Conservation (phyloP, 2,329 filamentous ascomycete species). For the Trichophyton benhamiae region DNA sequence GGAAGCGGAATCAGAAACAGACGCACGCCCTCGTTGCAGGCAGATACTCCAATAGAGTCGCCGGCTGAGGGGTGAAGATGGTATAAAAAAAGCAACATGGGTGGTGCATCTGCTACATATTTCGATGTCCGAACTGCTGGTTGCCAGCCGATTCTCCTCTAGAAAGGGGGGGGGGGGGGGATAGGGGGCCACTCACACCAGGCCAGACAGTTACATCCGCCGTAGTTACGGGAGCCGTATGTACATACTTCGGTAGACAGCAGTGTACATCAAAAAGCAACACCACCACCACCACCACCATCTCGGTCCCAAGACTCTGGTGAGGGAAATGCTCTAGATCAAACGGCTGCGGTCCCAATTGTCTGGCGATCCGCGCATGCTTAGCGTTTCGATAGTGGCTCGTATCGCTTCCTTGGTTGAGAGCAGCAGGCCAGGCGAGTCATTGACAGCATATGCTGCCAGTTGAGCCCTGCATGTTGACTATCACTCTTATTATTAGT, state of each 20-base stretch:
- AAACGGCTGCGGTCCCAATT: not conserved
- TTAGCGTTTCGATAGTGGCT: slow-evolving; percentile 1
- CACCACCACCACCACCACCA: not conserved
- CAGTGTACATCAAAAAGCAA: no score
- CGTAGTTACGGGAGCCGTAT: no score
- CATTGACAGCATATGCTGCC: not conserved
- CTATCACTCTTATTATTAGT: no score
- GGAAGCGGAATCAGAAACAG: not conserved
- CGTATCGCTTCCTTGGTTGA: not conserved
- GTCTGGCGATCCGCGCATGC: not conserved
- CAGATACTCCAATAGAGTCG: not conserved
- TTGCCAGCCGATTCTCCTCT: not conserved
- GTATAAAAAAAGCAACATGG: not conserved
- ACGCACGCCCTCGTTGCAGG: not conserved
- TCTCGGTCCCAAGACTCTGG: not conserved
- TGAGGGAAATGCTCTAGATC: not conserved
- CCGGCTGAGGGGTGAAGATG: not conserved
- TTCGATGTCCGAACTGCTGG: not conserved
- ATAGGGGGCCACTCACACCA: not conserved
- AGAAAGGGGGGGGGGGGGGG: no score
- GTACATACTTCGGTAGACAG: no score
- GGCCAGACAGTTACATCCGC: no score
- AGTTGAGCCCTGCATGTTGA: no score
- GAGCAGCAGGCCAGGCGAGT: not conserved
- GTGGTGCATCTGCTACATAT: not conserved